These are phyloP conservation scores for Agrocybe chaxingu DNA, from an alignment of 768 basidiomycete species.

Conservation along the genomic window DNA sequence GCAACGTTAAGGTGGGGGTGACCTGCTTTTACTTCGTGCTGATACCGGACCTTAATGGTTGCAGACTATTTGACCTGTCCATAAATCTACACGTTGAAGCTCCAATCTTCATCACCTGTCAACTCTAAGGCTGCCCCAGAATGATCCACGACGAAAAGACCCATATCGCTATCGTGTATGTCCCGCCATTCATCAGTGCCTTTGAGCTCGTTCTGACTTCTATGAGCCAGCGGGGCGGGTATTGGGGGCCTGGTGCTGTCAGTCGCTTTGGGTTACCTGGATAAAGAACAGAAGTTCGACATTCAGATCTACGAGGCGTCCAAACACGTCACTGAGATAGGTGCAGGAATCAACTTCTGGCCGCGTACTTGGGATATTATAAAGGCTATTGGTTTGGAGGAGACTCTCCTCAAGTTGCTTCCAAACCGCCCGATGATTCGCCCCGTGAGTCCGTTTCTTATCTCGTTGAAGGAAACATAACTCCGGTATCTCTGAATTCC, in stretches of 20 bases:
- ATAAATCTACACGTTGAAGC: too few species aligned
- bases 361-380: conserved; percentile 37
- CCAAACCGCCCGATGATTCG: conserved; percentile 11
- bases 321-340: conserved; percentile 34
- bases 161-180: too few species aligned
- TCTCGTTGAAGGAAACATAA: too few species aligned
- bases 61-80: too few species aligned
- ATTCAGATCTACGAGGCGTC: conserved; percentile 43
- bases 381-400: conserved; percentile 33
- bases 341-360: conserved; percentile 43
- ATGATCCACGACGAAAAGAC: too few species aligned
- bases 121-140: too few species aligned
- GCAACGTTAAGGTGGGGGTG: too few species aligned
- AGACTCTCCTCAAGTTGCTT: conserved; percentile 14
- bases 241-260: conserved; percentile 16
- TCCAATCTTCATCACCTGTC: too few species aligned
- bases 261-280: conserved; percentile 14
- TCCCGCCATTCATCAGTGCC: too few species aligned
- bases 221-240: conserved; percentile 4
- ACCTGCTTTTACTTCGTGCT: too few species aligned
- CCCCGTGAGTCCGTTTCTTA: conserved; percentile 6
- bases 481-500: background rate
- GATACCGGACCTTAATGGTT: too few species aligned
- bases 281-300: conserved; percentile 18
- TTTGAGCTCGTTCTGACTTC: too few species aligned